Percentiles rank a stretch among this genome's conserved stretches.
phyloP scores from a whole-genome alignment of 345 rosid species.

The Camelina neglecta region DNA sequence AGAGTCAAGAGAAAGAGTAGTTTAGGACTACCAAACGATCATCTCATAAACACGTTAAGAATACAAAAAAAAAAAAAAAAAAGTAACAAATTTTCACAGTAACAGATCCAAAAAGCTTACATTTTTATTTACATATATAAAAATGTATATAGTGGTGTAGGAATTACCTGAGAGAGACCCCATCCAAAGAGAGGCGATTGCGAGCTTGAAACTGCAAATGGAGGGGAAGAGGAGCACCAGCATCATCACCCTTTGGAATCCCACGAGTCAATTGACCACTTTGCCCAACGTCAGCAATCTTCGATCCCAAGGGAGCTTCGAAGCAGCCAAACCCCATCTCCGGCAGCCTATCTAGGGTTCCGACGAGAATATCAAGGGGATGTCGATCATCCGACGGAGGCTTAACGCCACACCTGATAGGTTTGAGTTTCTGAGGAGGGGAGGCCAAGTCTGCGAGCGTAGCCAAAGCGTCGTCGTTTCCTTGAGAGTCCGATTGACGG shows the following conservation, averaged over 20 bases:
- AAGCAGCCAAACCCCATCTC: conserved; percentile 50
- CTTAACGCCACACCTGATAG: conserved; percentile 56
- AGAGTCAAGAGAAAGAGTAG: conserved; percentile 5
- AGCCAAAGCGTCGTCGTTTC: conserved; percentile 39
- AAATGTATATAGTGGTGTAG: not conserved
- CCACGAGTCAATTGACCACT: conserved; percentile 21
- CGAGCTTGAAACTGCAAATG: conserved; percentile 20
- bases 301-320: conserved; percentile 40
- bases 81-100: conserved; percentile 17
- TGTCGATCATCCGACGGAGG: conserved; percentile 42
- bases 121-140: not conserved
- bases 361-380: conserved; percentile 42
- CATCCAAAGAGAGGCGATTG: conserved; percentile 22
- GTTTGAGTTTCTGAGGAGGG: conserved; percentile 71
- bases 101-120: conserved; percentile 25
- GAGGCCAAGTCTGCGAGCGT: conserved; percentile 46
- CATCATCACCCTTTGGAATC: conserved; percentile 3
- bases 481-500: conserved; percentile 36
- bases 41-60: conserved; percentile 4
- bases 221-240: not conserved
- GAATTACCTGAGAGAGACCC: conserved; percentile 37
- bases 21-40: conserved; percentile 25
- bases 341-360: conserved; percentile 43
- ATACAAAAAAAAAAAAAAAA: not conserved
- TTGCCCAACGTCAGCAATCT: conserved; percentile 35